Conservation (phyloP, 108 stramenopile species). For the Pseudonitzschia delicatissima region DNA sequence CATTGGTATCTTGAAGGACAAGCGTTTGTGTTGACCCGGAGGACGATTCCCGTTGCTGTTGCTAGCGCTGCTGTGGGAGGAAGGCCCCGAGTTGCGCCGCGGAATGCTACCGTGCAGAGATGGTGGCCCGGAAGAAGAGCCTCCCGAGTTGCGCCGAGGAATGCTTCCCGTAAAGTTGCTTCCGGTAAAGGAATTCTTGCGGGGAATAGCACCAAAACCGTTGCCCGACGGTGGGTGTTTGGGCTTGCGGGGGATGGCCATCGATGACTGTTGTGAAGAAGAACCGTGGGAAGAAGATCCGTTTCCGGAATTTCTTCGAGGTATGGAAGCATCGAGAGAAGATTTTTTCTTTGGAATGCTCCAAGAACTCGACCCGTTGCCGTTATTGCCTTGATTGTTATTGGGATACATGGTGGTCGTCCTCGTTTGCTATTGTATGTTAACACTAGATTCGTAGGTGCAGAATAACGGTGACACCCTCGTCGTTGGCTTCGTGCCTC, state of each 20-base stretch:
- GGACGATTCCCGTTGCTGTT: not conserved
- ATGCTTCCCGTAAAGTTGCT: not conserved
- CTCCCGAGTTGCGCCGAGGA: not conserved
- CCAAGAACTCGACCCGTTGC: not conserved
- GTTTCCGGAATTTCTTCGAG: slow-evolving; percentile 3
- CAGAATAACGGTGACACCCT: not conserved
- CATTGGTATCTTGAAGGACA: slow-evolving; percentile 2
- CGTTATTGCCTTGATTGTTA: not conserved
- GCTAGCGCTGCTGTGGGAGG: not conserved
- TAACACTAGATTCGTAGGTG: too few species aligned
- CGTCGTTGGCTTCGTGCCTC: not conserved
- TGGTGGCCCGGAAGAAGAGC: not conserved
- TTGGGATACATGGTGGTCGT: not conserved
- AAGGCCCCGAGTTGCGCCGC: not conserved
- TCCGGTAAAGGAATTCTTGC: not conserved
- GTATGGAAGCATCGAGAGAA: slow-evolving; percentile 1
- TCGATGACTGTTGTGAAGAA: not conserved
- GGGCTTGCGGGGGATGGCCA: not conserved
- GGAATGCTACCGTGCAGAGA: slow-evolving; percentile 7
- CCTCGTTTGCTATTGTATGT: too few species aligned
- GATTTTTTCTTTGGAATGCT: slow-evolving; percentile 10
- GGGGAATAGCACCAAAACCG: not conserved
- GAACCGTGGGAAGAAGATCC: too few species aligned
- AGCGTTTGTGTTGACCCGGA: not conserved
- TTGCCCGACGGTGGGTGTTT: not conserved